Conservation (phyloP, 306 rosid genomes). For the Boehmeria nivea region DNA sequence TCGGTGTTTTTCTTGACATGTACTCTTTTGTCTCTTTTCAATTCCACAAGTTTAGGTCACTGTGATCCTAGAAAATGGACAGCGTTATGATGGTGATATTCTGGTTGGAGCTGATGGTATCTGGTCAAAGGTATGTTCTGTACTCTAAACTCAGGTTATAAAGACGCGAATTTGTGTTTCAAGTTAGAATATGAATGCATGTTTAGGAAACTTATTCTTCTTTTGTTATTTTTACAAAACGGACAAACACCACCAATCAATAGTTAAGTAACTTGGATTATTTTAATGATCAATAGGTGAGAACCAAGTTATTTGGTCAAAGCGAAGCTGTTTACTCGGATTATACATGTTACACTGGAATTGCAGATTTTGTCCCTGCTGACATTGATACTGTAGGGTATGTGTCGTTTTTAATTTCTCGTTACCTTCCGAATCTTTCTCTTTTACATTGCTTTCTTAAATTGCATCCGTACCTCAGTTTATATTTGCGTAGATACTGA, state of each 20-base stretch:
- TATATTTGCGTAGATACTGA: constrained; percentile 19
- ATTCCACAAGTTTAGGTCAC: constrained; percentile 50
- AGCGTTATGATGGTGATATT: constrained; percentile 78
- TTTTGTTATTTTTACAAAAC: too few species aligned
- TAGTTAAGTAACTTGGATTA: too few species aligned
- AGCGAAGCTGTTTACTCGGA: constrained; percentile 71
- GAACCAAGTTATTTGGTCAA: constrained; percentile 65
- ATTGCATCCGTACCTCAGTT: too few species aligned
- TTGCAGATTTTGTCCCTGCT: constrained; percentile 87
- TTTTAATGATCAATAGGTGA: constrained; percentile 51
- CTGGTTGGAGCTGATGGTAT: constrained; percentile 98
- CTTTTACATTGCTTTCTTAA: too few species aligned
- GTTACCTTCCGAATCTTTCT: constrained; percentile 6
- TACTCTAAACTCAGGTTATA: too few species aligned
- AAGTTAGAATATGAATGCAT: too few species aligned
- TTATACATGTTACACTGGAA: constrained; percentile 94
- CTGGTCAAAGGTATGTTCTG: constrained; percentile 98
- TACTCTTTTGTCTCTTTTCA: constrained; percentile 13
- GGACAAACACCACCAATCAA: too few species aligned
- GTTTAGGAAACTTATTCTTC: too few species aligned
- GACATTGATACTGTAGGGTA: constrained; percentile 97
- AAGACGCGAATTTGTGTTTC: too few species aligned
- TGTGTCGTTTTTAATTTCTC: constrained; percentile 9
- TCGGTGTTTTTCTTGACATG: constrained; percentile 10
- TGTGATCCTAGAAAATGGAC: constrained; percentile 72